These are phyloP conservation scores for Trichoderma koningii DNA, from an alignment of 2,329 filamentous ascomycete genomes.

Conservation along the genomic window DNA sequence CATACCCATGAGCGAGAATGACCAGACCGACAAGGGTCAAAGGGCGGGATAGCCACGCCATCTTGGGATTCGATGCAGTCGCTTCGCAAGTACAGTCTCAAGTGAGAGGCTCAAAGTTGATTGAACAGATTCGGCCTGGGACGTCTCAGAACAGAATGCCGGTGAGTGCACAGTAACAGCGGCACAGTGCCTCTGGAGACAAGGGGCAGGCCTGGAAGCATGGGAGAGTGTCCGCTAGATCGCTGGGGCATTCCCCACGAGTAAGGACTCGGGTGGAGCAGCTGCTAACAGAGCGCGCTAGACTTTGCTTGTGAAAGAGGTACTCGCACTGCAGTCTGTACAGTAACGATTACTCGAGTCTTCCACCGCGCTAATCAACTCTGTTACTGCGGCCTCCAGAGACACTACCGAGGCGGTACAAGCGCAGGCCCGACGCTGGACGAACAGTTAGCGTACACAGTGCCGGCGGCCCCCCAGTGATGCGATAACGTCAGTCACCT, in stretches of 20 bases:
- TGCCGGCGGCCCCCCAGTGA: background rate
- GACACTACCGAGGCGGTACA: background rate
- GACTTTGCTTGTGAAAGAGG: background rate
- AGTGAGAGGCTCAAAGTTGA: background rate
- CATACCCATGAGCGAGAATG: conserved; percentile 22
- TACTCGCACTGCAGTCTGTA: background rate
- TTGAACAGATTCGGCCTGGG: conserved; percentile 8
- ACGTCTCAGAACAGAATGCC: conserved; percentile 1
- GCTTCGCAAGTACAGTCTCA: no score
- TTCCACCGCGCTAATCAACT: background rate
- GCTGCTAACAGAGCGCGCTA: conserved; percentile 14
- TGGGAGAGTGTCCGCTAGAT: conserved; percentile 1
- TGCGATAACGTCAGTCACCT: conserved; percentile 28
- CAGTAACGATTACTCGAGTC: background rate
- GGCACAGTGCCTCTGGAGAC: conserved; percentile 3
- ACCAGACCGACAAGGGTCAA: conserved; percentile 23
- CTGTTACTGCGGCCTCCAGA: background rate
- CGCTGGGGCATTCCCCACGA: conserved; percentile 5
- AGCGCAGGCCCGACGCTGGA: background rate
- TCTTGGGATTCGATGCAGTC: background rate
- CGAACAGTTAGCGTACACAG: conserved; percentile 13
- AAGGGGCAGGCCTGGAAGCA: background rate
- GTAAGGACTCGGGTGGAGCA: background rate
- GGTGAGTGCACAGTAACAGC: background rate
- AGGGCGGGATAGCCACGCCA: conserved; percentile 23